Base-by-base conservation (phyloP, 2,329 filamentous ascomycete species). In the Diaporthe ampelina region DNA sequence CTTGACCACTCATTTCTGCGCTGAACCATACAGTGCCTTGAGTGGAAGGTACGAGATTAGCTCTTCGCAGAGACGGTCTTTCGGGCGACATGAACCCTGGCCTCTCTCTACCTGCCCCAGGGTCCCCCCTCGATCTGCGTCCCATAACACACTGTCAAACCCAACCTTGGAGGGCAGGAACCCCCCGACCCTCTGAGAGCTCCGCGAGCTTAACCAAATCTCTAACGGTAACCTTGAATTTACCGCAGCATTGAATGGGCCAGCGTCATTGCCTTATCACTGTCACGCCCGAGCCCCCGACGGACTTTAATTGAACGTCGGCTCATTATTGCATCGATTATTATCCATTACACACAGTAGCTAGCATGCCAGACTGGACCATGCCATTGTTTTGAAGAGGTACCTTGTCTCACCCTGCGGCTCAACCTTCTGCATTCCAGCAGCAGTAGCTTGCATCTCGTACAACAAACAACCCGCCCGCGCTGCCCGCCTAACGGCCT, bases 141-240 rank as follows among this genome's bases (percentile, higher is more conserved):
- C 32, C 48, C 40, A 48, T 48, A 19, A 29, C 59, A 65, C 59
- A 35, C 59, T 65, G 59, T 65, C 24, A 48, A 32, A 65, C 59
- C 40, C 59, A 15, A 48, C 40, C 40, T 17, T 29, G 35, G 37
- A 32, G 24, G 52, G 24, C 8, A 29, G 10, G 24, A 11, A 10
- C 3, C 40, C 59, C 24, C 24, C 26, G 32, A 21, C 43, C 56
- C 29, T 29, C 29, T 29, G 29, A 72, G 58, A 63, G 57, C 57
- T 72, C 63, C 63, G 48, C 48, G 59, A 72, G 70, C 70, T 72
- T 72, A 72, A 56, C 70, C 70, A 59, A 63, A 72, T 72, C 70
- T 72, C 50, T 72, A 72, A 63, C 48, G 19, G 63, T 68, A 68
- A 68, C 63, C 63, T 68, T 68, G 63, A 54, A 37, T 67, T 45